Evolutionary conservation across 257 asterid genomes (phyloP), one percentile per base, ranked within the genome.

Genomic region (Buddleja alternifolia): DNA sequence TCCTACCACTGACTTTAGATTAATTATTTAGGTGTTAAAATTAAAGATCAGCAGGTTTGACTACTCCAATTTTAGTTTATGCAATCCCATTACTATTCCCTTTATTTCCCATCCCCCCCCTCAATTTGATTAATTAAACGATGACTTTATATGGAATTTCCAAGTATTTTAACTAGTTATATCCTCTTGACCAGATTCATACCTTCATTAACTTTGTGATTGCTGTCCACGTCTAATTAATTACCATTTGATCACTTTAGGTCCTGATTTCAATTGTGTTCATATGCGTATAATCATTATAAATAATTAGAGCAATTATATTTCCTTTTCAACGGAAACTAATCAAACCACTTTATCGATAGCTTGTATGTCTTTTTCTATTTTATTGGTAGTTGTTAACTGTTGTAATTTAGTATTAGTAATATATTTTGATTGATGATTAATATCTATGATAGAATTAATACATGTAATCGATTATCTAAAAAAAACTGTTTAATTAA

Each of bases 181-280:
- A 52, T 40, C 47, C 45, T 55, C 34, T 29, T 5, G n/a, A n/a
- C 42, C 23, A 41, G 11, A 24, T 1, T 2, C 17, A 52, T 17
- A 21, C 15, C 12, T 36, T 59, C 25, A 53, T 9, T 4, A 29
- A 29, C 66, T 37, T 40, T 55, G 24, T 23, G 56, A 25, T 29
- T 56, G 65, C 15, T 62, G 65, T 53, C 71, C 65, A 61, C 60
- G 60, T 63, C 59, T 63, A 32, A 54, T 44, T 25, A 45, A 24
- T 66, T 50, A n/a, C n/a, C n/a, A n/a, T n/a, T n/a, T n/a, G n/a
- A n/a, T 3, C 61, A 66, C 52, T 66, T 63, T 12, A 32, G 45
- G 17, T 34, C 48, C 36, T 39, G 9, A 51, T 41, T n/a, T 12
- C n/a, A n/a, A n/a, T n/a, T n/a, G n/a, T 51, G 17, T 23, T 44